Evolutionary conservation across 768 basidiomycete species (phyloP), one percentile per base, ranked within the genome.

Genomic region (Tylopilus sp.): DNA sequence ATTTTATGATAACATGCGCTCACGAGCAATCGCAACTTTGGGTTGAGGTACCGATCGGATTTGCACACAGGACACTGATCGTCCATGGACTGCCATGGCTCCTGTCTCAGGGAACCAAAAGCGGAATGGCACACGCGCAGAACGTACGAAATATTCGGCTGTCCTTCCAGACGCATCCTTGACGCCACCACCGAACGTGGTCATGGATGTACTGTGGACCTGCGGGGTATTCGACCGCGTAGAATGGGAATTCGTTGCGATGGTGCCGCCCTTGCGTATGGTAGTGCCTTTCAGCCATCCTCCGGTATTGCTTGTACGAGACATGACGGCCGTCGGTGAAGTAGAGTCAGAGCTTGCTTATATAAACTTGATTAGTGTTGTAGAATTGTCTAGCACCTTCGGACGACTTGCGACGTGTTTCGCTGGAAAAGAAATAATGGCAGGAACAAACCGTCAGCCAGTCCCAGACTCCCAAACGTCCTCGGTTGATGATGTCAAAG

Each of bases 1-100:
- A 98, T 96, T 80, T 97, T 97, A 73, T 99, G 97, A 71, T 97
- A 99, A 69, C 97, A 99, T 16, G 92, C 87, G 70, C 91, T 93
- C 61, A 99, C 94, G 45, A 98, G 81, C 34, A 99, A 78, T 38
- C 96, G 84, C 30, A 99, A 76, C 65, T 95, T 96, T 21, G 94
- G 92, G 63, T 98, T 97, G 53, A 97, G 77, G 67, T 97, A 98
- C 49, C 96, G 77, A 69, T 99, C 97, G 36, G 92, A 94, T 71
- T 93, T 93, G 78, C 97, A 98, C 3, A 98, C 89, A 0, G 96
- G 96, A 74, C 97, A 99, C 67, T 90, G 86, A 69, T 99, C 97
- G 56, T 92, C 88, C 82, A 89, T 89, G 24, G 86, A 85, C 89
- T 91, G 46, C 9, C 46, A 24, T 16, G 16, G 48, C 2, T 17